Percentiles rank a stretch among this genome's conserved stretches.
Conservation (phyloP, 148 eudicot genomes). For the Fagopyrum esculentum region DNA sequence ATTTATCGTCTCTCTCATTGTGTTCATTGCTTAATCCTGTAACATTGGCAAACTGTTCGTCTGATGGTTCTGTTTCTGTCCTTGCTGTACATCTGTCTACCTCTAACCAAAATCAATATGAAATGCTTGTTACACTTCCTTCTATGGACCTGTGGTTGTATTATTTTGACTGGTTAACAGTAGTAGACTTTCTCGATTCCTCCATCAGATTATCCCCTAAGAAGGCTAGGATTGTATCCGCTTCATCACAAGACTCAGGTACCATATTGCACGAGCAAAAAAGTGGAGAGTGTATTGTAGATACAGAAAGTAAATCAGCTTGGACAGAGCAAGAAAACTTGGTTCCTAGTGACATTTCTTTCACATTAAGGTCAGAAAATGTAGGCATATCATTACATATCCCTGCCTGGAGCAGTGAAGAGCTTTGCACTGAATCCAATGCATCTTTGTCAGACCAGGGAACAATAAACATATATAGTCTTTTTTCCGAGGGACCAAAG, state of each 20-base stretch:
- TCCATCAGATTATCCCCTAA: conserved; percentile 21
- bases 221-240: conserved; percentile 10
- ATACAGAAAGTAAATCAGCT: conserved; percentile 14
- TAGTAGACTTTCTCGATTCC: conserved; percentile 38
- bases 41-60: conserved; percentile 43
- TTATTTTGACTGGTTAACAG: conserved; percentile 53
- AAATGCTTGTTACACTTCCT: conserved; percentile 48
- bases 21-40: conserved; percentile 37
- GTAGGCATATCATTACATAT: conserved; percentile 46
- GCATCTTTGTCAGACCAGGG: conserved; percentile 13
- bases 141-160: conserved; percentile 67
- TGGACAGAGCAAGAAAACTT: conserved; percentile 24
- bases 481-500: conserved; percentile 22
- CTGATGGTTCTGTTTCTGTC: conserved; percentile 38
- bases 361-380: conserved; percentile 41
- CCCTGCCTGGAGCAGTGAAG: conserved; percentile 45
- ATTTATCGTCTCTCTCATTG: conserved; percentile 46
- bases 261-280: conserved; percentile 18
- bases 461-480: conserved; percentile 18
- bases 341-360: conserved; percentile 17
- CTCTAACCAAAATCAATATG: conserved; percentile 27
- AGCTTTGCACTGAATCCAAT: conserved; percentile 23
- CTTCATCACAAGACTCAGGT: conserved; percentile 16
- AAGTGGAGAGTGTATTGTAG: conserved; percentile 21
- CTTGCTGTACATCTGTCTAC: conserved; percentile 39